These are phyloP conservation scores for Platismatia glauca DNA, from an alignment of 495 filamentous ascomycete species.

Conservation along the genomic window DNA sequence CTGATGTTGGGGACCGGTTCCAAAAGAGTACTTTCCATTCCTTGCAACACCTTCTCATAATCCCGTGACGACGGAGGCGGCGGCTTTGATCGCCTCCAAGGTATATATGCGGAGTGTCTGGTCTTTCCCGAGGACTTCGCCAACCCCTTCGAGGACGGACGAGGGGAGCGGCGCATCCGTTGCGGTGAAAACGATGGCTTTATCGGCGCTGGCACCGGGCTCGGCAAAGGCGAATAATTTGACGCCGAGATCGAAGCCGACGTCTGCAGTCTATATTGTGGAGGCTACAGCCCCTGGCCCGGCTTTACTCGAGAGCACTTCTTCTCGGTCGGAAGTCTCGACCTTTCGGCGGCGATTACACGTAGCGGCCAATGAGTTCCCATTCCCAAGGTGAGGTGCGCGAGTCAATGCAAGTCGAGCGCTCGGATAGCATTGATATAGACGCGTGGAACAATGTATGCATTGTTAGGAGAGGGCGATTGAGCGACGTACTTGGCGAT, in stretches of 20 bases:
- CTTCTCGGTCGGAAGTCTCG: too few relatives aligned
- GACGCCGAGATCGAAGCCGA: slow-evolving; percentile 30
- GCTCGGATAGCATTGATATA: too few relatives aligned
- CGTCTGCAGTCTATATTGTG: slow-evolving; percentile 32
- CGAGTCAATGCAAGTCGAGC: too few relatives aligned
- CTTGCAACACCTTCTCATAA: slow-evolving; percentile 26
- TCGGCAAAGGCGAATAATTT: slow-evolving; percentile 32
- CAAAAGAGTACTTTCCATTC: slow-evolving; percentile 25
- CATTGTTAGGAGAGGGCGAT: too few relatives aligned
- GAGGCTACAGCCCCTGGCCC: slow-evolving; percentile 28
- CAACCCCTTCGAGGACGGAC: slow-evolving; percentile 29
- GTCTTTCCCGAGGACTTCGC: slow-evolving; percentile 24
- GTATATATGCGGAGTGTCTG: slow-evolving; percentile 25
- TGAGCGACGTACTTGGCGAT: too few relatives aligned
- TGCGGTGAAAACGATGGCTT: slow-evolving; percentile 26
- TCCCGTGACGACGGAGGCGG: slow-evolving; percentile 19
- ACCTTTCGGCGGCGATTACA: too few relatives aligned
- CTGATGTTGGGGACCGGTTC: slow-evolving; percentile 6
- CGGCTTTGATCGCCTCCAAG: slow-evolving; percentile 22
- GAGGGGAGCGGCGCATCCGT: slow-evolving; percentile 32
- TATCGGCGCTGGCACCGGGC: slow-evolving; percentile 27
- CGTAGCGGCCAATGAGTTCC: too few relatives aligned
- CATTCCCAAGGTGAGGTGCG: too few relatives aligned
- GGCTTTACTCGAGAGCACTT: slow-evolving; percentile 10
- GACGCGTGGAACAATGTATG: too few relatives aligned